Base-by-base conservation (phyloP, 2,329 filamentous ascomycete species). In the Monilinia laxa region DNA sequence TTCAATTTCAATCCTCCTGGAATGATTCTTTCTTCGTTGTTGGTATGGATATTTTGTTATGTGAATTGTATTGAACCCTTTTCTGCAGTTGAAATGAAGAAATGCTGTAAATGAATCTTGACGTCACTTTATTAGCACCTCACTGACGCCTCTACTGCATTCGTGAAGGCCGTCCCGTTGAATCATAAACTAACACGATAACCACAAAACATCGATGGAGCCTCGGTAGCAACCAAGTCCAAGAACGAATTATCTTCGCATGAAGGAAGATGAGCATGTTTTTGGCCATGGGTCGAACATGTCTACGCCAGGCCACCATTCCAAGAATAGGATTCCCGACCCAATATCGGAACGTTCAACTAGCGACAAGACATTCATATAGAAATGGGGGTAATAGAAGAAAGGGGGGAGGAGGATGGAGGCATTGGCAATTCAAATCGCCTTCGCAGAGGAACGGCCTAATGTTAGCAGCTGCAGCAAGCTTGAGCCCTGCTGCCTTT, bases 401-500 rank as follows among this genome's bases (percentile, higher is more conserved):
- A 64, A 20, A 25, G 9, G 16, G 49, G 4, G 35, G 31, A 20
- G 23, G 25, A 28, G n/a, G 23, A 62, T 25, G 64, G 49, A 11
- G 56, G 65, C 62, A 49, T 16, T 62, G 52, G 11, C 68, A 68
- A 45, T 73, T 68, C 54, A 55, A 64, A 38, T 49, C 57, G 23
- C 62, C 60, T 9, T 31, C 47, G 23, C 72, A 49, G 40, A 65
- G 64, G 25, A 58, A 65, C 28, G 72, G 71, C 9, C 53, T 73
- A 2, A 11, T 76, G 14, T 58, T 73, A 18, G 71, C 71, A 58
- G 68, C 72, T 20, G 70, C 72, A n/a, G 70, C 67, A 18, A 66
- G 69, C 14, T 76, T 88, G 12, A 85, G 82, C 10, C 84, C 86
- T 0, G 81, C 82, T 0, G 81, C 82, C 1, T 89, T 89, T 74